Evolutionary conservation across 129 eudicot genomes (phyloP).

Genomic region (carrot (Daucus carota)): DNA sequence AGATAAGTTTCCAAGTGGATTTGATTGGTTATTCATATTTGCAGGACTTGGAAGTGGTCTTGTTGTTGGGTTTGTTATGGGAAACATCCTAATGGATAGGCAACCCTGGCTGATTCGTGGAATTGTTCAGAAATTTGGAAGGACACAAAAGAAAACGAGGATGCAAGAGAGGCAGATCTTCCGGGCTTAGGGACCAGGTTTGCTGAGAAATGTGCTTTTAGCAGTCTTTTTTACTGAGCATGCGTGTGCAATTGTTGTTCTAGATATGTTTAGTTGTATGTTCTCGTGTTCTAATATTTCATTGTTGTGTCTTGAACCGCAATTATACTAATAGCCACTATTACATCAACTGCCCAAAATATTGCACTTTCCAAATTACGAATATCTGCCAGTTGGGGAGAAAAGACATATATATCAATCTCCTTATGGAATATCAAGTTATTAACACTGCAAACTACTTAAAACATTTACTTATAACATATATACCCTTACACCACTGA

Average conservation of each 20-base stretch:
- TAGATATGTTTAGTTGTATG: too few species aligned
- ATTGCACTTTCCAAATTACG: background rate
- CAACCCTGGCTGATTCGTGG: conserved; percentile 6
- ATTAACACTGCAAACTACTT: too few species aligned
- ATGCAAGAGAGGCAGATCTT: too few species aligned
- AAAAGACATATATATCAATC: too few species aligned
- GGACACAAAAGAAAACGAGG: background rate
- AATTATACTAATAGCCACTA: background rate
- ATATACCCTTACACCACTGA: too few species aligned
- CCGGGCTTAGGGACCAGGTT: background rate
- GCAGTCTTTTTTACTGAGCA: too few species aligned
- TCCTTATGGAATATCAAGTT: too few species aligned
- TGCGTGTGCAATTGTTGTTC: too few species aligned
- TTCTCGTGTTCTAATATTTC: too few species aligned
- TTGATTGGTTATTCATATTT: conserved; percentile 14
- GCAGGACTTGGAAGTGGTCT: conserved; percentile 11
- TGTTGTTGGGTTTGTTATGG: conserved; percentile 16
- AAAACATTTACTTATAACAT: too few species aligned
- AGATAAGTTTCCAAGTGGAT: conserved; percentile 9
- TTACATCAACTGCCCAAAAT: background rate
- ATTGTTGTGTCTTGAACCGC: too few species aligned
- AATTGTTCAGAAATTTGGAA: background rate
- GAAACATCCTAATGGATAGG: conserved; percentile 7
- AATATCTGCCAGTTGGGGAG: background rate
- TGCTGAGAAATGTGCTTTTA: too few species aligned